Percentiles rank a stretch among this genome's conserved stretches.
Evolutionary conservation across 1,139 yeast genomes (phyloP).

Genomic region (Pichia cactophila): DNA sequence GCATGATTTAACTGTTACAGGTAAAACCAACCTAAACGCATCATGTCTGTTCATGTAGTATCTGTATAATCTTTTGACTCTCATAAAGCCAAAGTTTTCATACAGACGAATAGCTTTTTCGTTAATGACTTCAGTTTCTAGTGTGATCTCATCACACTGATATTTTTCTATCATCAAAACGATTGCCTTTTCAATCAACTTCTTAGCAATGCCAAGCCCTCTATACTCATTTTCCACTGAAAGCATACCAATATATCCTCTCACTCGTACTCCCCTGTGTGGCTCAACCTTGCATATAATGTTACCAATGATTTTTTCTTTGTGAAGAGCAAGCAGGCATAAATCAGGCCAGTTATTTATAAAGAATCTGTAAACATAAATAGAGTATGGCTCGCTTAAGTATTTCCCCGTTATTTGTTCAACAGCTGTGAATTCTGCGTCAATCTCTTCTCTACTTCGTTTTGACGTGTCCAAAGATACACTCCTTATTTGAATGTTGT

Average conservation of each 20-base stretch:
- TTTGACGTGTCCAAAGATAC: slow-evolving; percentile 18
- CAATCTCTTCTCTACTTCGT: slow-evolving; percentile 15
- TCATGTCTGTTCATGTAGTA: slow-evolving; percentile 90
- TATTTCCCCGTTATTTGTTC: slow-evolving; percentile 46
- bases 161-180: slow-evolving; percentile 52
- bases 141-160: slow-evolving; percentile 76
- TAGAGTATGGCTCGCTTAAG: slow-evolving; percentile 66
- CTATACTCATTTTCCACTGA: slow-evolving; percentile 70
- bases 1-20: slow-evolving; percentile 46
- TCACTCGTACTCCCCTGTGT: slow-evolving; percentile 59
- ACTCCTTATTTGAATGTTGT: slow-evolving; percentile 13
- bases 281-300: slow-evolving; percentile 78
- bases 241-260: slow-evolving; percentile 96
- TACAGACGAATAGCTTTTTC: slow-evolving; percentile 68
- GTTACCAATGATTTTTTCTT: slow-evolving; percentile 56
- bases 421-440: slow-evolving; percentile 22
- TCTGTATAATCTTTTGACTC: slow-evolving; percentile 73
- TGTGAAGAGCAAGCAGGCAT: slow-evolving; percentile 42
- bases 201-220: slow-evolving; percentile 75
- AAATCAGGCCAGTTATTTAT: slow-evolving; percentile 63
- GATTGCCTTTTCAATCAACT: slow-evolving; percentile 56
- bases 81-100: slow-evolving; percentile 79
- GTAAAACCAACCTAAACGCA: slow-evolving; percentile 74
- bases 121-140: slow-evolving; percentile 88
- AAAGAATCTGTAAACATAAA: slow-evolving; percentile 64